Evolutionary conservation across 2,329 filamentous ascomycete species (phyloP).

Genomic region (Aspergillus pseudoglaucus): DNA sequence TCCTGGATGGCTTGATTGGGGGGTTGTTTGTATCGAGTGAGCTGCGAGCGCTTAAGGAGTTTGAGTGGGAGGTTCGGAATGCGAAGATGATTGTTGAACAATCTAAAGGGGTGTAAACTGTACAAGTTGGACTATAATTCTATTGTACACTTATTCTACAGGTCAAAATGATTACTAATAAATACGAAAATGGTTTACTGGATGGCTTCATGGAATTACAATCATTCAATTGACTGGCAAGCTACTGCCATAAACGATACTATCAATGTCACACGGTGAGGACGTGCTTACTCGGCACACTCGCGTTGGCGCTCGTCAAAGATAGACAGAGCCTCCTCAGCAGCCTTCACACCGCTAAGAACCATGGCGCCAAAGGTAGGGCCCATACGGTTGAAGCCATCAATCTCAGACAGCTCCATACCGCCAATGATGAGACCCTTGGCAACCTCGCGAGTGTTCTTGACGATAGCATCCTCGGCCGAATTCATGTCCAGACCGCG

Average conservation of each 20-base stretch:
- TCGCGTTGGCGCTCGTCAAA: conserved; percentile 72
- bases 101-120: neutral
- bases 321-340: conserved; percentile 73
- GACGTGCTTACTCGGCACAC: conserved; percentile 53
- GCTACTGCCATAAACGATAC: neutral
- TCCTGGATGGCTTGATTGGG: conserved; percentile 78
- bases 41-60: conserved; percentile 75
- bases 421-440: conserved; percentile 87
- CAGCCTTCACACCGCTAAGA: conserved; percentile 80
- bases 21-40: conserved; percentile 82
- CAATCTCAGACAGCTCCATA: conserved; percentile 88
- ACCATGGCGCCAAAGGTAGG: conserved; percentile 88
- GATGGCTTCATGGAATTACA: neutral
- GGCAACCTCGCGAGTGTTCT: conserved; percentile 79
- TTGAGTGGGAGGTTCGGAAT: conserved; percentile 84
- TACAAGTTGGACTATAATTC: neutral
- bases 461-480: conserved; percentile 90
- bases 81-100: conserved; percentile 40
- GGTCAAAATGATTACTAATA: neutral
- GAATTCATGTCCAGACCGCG: conserved; percentile 86
- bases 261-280: conserved; percentile 1
- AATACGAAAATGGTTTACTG: no score
- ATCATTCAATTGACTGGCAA: neutral
- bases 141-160: neutral
- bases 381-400: conserved; percentile 87